phyloP scores from a whole-genome alignment of 148 eudicot species.

The Selenicereus undatus region DNA sequence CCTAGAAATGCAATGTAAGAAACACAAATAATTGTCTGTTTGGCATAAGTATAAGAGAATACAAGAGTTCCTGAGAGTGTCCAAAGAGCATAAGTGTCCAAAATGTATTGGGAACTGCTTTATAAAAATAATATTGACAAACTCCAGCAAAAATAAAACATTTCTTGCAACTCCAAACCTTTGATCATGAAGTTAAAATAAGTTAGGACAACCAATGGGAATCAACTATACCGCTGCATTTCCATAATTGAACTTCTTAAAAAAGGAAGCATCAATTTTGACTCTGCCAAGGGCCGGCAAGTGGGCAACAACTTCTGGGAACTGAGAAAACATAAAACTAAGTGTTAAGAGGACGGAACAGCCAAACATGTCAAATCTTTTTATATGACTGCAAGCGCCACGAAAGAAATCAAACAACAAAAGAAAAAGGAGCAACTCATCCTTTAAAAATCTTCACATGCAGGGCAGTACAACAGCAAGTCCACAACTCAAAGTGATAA shows the following conservation, averaged over 20 bases:
- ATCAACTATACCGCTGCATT: slow-evolving; percentile 58
- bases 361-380: neutral
- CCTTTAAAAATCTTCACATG: neutral
- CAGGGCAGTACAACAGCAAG: neutral
- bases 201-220: neutral
- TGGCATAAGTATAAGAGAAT: no score
- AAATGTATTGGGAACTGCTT: neutral
- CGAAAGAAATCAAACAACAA: neutral
- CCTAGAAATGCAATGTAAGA: no score
- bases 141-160: neutral
- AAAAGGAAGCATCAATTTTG: slow-evolving; percentile 66
- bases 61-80: no score
- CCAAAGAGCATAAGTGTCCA: no score
- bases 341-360: slow-evolving; percentile 1
- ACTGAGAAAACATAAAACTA: slow-evolving; percentile 36
- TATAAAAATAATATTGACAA: neutral
- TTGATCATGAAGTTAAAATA: neutral
- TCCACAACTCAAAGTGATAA: neutral
- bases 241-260: slow-evolving; percentile 81
- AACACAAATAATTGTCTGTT: no score
- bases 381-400: neutral
- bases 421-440: neutral
- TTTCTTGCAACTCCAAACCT: neutral
- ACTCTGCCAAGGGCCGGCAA: slow-evolving; percentile 54
- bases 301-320: slow-evolving; percentile 67